Evolutionary conservation across 176 grass and related monocot genomes (phyloP).

Genomic region (Zizania latifolia): DNA sequence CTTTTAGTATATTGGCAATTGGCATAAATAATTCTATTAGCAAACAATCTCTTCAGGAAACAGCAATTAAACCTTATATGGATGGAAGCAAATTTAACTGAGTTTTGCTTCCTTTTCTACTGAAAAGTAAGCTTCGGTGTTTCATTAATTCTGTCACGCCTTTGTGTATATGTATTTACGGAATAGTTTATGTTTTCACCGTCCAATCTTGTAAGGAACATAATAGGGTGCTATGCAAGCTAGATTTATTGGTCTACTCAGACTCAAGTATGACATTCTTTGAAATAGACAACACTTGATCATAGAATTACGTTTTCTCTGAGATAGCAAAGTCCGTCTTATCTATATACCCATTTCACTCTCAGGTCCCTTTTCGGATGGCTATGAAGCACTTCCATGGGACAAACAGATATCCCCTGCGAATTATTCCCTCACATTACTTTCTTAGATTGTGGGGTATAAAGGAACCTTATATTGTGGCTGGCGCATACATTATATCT

Average conservation of each 20-base stretch:
- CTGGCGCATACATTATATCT: constrained; percentile 64
- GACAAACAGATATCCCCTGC: constrained; percentile 28
- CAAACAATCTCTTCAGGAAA: background rate
- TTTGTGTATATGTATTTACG: background rate
- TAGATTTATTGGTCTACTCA: background rate
- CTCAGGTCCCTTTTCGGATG: constrained; percentile 48
- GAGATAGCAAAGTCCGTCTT: background rate
- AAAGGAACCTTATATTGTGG: constrained; percentile 69
- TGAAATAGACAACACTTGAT: background rate
- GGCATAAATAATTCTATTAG: background rate
- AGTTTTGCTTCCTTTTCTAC: background rate
- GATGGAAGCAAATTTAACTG: background rate
- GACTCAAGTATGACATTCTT: background rate
- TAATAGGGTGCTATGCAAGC: background rate
- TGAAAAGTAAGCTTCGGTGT: background rate
- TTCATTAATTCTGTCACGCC: background rate
- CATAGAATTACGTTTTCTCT: background rate
- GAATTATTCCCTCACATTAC: constrained; percentile 43
- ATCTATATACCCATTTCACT: background rate
- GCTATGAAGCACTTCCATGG: constrained; percentile 26
- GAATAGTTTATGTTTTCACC: background rate
- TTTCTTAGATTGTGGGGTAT: constrained; percentile 60
- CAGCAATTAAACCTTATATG: background rate
- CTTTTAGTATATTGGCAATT: background rate
- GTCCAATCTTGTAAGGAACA: background rate